Evolutionary conservation across 2,329 filamentous ascomycete genomes (phyloP).

Genomic region (Beauveria sp.): DNA sequence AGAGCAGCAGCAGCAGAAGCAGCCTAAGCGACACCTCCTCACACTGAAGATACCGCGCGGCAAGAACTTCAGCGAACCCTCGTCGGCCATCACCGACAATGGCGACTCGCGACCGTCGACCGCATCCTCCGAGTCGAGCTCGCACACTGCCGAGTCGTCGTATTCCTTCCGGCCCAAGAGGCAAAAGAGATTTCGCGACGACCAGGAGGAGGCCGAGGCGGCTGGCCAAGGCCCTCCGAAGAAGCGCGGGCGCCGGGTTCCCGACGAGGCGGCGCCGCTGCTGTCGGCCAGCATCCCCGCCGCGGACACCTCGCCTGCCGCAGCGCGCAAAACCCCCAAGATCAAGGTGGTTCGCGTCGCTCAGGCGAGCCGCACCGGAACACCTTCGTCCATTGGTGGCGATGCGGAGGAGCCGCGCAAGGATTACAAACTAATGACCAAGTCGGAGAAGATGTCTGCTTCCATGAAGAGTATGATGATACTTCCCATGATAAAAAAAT

Average conservation of each 20-base stretch:
- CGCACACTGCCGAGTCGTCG: conserved; percentile 40
- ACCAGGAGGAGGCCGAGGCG: conserved; percentile 35
- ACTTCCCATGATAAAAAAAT: too few species aligned
- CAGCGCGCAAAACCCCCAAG: conserved; percentile 27
- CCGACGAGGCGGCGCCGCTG: neutral
- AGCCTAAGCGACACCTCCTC: conserved; percentile 24
- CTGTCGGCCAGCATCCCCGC: neutral
- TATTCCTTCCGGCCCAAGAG: conserved; percentile 49
- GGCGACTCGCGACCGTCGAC: conserved; percentile 45
- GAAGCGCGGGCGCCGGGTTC: conserved; percentile 25
- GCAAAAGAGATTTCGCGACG: conserved; percentile 45
- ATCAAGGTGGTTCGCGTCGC: conserved; percentile 30
- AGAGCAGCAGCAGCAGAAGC: conserved; percentile 19
- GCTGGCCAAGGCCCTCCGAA: conserved; percentile 28
- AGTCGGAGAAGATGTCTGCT: conserved; percentile 59
- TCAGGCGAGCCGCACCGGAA: conserved; percentile 22
- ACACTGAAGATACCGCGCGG: conserved; percentile 33
- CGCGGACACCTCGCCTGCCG: conserved; percentile 7
- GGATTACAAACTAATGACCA: conserved; percentile 54
- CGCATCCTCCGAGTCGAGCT: conserved; percentile 43
- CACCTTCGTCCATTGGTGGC: conserved; percentile 20
- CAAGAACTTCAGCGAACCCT: conserved; percentile 31
- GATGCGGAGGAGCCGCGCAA: conserved; percentile 37
- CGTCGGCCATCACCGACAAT: conserved; percentile 29
- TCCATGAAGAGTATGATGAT: conserved; percentile 52